phyloP scores from a whole-genome alignment of 2,329 filamentous ascomycete genomes.

The Ilyonectria mors-panacis region DNA sequence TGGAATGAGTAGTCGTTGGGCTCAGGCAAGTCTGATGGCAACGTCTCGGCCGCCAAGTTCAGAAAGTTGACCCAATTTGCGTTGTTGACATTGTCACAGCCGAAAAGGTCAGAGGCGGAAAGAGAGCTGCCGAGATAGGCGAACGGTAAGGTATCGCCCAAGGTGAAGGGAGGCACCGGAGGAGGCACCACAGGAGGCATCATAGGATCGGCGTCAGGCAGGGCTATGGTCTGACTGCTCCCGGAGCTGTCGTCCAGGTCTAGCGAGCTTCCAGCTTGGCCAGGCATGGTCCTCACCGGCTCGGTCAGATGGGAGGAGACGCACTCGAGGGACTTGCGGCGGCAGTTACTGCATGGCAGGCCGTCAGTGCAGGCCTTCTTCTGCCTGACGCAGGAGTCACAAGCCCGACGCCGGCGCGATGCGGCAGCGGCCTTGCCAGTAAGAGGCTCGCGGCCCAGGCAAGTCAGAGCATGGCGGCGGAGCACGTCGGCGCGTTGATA shows the following conservation, averaged over 20 bases:
- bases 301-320: not conserved
- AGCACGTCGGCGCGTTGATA: slow-evolving; percentile 14
- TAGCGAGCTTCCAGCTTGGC: no score
- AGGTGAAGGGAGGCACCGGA: not conserved
- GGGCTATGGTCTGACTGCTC: not conserved
- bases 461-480: slow-evolving; percentile 2
- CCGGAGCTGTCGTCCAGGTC: no score
- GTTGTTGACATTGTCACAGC: not conserved
- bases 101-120: not conserved
- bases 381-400: slow-evolving; percentile 8
- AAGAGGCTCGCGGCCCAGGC: not conserved
- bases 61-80: slow-evolving; percentile 10
- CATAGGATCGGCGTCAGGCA: not conserved
- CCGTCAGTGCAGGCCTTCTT: slow-evolving; percentile 10
- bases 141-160: not conserved
- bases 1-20: not conserved
- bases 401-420: not conserved
- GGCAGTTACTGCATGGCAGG: slow-evolving; percentile 4
- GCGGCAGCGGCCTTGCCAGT: not conserved
- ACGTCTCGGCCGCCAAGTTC: not conserved
- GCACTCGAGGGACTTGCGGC: not conserved
- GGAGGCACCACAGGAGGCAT: not conserved
- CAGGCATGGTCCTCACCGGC: not conserved
- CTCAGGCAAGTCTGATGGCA: not conserved
- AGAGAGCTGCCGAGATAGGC: not conserved